phyloP scores from a whole-genome alignment of 345 rosid genomes.

The Salix dunnii region DNA sequence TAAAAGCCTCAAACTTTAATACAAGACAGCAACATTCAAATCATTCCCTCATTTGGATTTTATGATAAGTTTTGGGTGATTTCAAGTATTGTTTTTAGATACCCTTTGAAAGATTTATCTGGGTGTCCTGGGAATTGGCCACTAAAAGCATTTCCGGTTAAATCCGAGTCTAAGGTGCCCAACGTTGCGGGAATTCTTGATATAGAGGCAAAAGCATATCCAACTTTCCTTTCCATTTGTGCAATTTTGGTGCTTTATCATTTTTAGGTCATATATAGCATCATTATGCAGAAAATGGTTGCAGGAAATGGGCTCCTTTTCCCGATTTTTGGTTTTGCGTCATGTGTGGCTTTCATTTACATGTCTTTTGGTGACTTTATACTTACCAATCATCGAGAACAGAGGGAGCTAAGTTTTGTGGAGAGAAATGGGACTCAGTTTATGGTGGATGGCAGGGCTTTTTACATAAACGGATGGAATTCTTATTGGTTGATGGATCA shows the following conservation, averaged over 20 bases:
- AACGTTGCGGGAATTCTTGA: conserved; percentile 10
- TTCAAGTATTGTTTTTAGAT: not conserved
- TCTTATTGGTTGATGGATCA: conserved; percentile 95
- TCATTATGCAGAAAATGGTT: conserved; percentile 37
- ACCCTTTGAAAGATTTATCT: conserved; percentile 13
- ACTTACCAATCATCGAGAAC: conserved; percentile 26
- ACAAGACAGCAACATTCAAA: conserved; percentile 7
- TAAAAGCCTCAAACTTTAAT: conserved; percentile 6
- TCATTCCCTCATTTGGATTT: not conserved
- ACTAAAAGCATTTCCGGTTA: conserved; percentile 1
- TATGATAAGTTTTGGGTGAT: not conserved
- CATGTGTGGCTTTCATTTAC: conserved; percentile 67
- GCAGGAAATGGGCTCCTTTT: conserved; percentile 53
- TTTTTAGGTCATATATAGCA: conserved; percentile 6
- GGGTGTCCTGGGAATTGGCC: conserved; percentile 7
- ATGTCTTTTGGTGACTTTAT: conserved; percentile 68
- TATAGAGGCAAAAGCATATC: conserved; percentile 22
- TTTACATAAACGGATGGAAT: conserved; percentile 87
- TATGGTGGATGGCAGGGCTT: conserved; percentile 53
- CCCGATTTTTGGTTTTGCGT: conserved; percentile 78
- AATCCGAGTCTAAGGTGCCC: conserved; percentile 15
- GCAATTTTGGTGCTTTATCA: conserved; percentile 10
- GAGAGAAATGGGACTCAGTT: conserved; percentile 69
- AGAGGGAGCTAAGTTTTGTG: conserved; percentile 52
- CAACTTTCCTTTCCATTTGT: conserved; percentile 4